phyloP scores from a whole-genome alignment of 352 stramenopile genomes.

The Pythium vanterpoolii region DNA sequence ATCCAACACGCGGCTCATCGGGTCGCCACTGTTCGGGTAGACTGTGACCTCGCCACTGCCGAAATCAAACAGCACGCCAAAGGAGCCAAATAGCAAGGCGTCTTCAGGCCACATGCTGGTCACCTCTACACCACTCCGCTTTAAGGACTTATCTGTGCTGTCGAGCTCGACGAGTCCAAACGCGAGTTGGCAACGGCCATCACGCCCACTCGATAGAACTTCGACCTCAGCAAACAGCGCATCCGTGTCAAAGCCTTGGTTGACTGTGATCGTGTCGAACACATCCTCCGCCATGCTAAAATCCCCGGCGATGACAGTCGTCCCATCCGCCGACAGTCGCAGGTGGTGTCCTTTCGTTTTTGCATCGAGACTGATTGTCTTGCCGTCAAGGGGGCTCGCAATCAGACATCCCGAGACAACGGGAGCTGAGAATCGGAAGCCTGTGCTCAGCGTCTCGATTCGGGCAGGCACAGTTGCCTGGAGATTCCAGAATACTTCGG shows the following conservation, averaged over 20 bases:
- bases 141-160: conserved; percentile 26
- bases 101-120: conserved; percentile 39
- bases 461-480: conserved; percentile 50
- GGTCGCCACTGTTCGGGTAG: conserved; percentile 46
- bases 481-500: conserved; percentile 70
- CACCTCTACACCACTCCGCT: conserved; percentile 28
- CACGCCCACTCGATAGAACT: conserved; percentile 44
- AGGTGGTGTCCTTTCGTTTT: conserved; percentile 54
- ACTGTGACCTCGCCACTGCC: conserved; percentile 49
- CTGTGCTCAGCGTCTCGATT: conserved; percentile 45
- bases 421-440: conserved; percentile 51
- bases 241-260: conserved; percentile 45
- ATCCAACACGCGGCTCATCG: conserved; percentile 35
- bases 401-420: conserved; percentile 68
- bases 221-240: conserved; percentile 61
- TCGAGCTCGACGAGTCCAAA: conserved; percentile 55
- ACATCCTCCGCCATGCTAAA: conserved; percentile 36
- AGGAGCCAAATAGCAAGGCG: conserved; percentile 29
- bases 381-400: conserved; percentile 51
- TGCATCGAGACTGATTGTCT: conserved; percentile 56
- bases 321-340: conserved; percentile 45
- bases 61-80: conserved; percentile 84
- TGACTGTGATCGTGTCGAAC: conserved; percentile 58
- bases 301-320: conserved; percentile 54
- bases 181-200: conserved; percentile 38